Conservation (phyloP, 345 rosid species). For the Litchi chinensis region DNA sequence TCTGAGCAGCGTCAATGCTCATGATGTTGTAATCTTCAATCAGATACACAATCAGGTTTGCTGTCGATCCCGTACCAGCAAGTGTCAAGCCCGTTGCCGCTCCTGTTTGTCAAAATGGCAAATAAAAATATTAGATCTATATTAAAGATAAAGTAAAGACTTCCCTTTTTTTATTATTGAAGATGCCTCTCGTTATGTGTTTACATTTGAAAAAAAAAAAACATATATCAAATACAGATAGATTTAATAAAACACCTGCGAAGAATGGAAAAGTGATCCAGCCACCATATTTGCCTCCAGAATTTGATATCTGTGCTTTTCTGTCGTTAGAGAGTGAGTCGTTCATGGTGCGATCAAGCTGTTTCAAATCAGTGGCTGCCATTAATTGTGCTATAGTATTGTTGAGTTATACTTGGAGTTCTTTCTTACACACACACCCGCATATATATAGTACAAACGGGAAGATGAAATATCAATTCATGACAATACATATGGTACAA, state of each 20-base stretch:
- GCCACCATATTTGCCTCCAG: slow-evolving; percentile 34
- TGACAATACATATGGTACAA: too few relatives aligned
- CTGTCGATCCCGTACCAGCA: slow-evolving; percentile 42
- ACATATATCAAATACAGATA: too few relatives aligned
- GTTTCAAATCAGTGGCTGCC: neutral
- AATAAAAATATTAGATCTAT: neutral
- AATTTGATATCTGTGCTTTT: slow-evolving; percentile 17
- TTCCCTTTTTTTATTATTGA: too few relatives aligned
- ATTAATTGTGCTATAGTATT: neutral
- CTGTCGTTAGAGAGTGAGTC: neutral
- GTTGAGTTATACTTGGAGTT: neutral
- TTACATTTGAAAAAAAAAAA: neutral
- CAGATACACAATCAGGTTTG: slow-evolving; percentile 37
- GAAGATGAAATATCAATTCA: too few relatives aligned
- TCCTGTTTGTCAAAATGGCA: slow-evolving; percentile 29
- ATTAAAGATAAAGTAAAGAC: too few relatives aligned
- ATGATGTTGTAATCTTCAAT: slow-evolving; percentile 30
- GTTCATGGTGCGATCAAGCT: neutral
- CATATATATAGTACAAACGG: too few relatives aligned
- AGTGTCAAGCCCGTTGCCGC: slow-evolving; percentile 36
- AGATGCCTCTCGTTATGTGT: neutral
- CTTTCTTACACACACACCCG: too few relatives aligned
- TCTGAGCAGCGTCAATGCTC: slow-evolving; percentile 37
- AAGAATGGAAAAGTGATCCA: slow-evolving; percentile 62
- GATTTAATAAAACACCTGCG: slow-evolving; percentile 28